Evolutionary conservation across 345 rosid genomes (phyloP).

Genomic region (thale cress (Arabidopsis thaliana)): TAIR10.1 NC_003070.9:27528001-27528500

Average conservation of each 20-base stretch:
- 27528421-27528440: conserved; percentile 32
- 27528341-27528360: conserved; percentile 25
- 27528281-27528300: conserved; percentile 33
- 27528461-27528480: conserved; percentile 71
- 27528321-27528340: not conserved
- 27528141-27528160: conserved; percentile 8
- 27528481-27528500: conserved; percentile 88
- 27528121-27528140: conserved; percentile 43
- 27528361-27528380: not conserved
- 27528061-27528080: not conserved
- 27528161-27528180: conserved; percentile 19
- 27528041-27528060: conserved; percentile 38
- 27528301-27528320: not conserved
- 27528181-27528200: not conserved
- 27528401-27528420: not conserved
- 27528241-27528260: conserved; percentile 28
- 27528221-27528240: conserved; percentile 41
- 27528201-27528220: conserved; percentile 26
- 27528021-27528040: not conserved
- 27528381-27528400: not conserved
- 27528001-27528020: conserved; percentile 21
- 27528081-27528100: conserved; percentile 28
- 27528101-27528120: conserved; percentile 21
- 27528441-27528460: conserved; percentile 63
- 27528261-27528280: conserved; percentile 42